Conservation (phyloP, 139 green algal species). For the Coelastrella sp. region DNA sequence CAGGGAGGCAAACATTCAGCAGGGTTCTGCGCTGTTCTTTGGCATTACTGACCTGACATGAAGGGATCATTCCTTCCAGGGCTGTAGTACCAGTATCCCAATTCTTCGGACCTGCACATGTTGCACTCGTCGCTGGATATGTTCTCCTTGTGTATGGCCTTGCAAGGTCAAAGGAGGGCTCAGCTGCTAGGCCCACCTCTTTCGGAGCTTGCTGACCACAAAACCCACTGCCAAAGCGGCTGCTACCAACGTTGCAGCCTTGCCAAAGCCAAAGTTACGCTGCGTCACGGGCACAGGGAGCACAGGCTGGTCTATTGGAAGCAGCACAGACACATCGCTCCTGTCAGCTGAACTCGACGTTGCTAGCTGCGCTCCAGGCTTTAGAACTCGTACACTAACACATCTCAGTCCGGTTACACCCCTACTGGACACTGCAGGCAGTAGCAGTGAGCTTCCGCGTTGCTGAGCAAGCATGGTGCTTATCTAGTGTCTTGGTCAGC, state of each 20-base stretch:
- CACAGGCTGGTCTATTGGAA: conserved; percentile 19
- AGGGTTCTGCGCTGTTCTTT: no score
- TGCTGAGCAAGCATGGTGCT: neutral
- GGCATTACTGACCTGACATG: neutral
- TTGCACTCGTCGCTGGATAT: no score
- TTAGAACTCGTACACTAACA: neutral
- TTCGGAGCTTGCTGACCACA: neutral
- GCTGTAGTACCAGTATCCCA: conserved; percentile 9
- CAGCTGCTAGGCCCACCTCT: conserved; percentile 11
- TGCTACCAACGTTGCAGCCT: neutral
- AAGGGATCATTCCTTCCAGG: conserved; percentile 26
- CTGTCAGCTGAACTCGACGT: neutral
- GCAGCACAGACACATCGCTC: conserved; percentile 9
- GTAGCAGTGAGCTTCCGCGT: neutral
- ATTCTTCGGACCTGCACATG: neutral
- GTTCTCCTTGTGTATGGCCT: neutral
- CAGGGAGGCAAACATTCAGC: no score
- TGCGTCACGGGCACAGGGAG: neutral
- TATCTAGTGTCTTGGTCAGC: no score
- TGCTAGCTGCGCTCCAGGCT: neutral
- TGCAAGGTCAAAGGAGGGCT: neutral
- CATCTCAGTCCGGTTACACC: neutral
- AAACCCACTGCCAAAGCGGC: neutral
- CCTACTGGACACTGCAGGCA: neutral
- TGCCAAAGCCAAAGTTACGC: neutral